Evolutionary conservation across 805 yeast genomes (phyloP), one percentile per base, ranked within the genome.

Genomic region (Candida odintsovae): DNA sequence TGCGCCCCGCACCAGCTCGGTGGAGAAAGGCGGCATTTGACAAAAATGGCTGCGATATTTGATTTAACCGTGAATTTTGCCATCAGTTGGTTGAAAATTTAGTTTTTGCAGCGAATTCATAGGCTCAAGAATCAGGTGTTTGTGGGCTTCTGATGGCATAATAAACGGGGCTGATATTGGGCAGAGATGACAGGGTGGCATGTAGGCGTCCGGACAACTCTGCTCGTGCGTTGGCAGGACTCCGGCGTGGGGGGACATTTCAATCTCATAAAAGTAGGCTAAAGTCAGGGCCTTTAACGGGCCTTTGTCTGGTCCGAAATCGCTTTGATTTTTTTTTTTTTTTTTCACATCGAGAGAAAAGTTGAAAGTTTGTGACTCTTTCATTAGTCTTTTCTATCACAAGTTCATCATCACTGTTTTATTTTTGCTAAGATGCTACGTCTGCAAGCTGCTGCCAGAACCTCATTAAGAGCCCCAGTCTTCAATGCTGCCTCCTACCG

Each of bases 381-480:
- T 16, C 20, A 4, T 4, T 3, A 4, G 4, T 33, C 15, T 16
- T 18, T 12, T n/a, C 20, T 18, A 33, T 11, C 20, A 8, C 20
- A 16, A 18, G 18, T 11, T 9, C 36, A 16, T 33, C 36, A 16
- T 10, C 11, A 18, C 3, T 16, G 2, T 33, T 20, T 18, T 36
- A 6, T 33, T 20, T 18, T 36, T 11, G 19, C 5, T 11, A 25
- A 18, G 12, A 54, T 56, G 55, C 50, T 57, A 29, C 59, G 59
- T 42, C 46, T 54, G 23, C 39, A 49, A 35, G 37, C 43, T 29
- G 41, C 57, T 16, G 19, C 49, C 38, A 53, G 46, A 46, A 44
- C 50, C 29, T 51, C 51, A 21, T 37, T 50, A 31, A 50, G 53
- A 48, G n/a, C 44, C 26, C 29, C 48, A 38, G 40, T 42, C 22